Evolutionary conservation across 345 rosid genomes (phyloP), one percentile per base, ranked within the genome.

Genomic region (Moringa oleifera): DNA sequence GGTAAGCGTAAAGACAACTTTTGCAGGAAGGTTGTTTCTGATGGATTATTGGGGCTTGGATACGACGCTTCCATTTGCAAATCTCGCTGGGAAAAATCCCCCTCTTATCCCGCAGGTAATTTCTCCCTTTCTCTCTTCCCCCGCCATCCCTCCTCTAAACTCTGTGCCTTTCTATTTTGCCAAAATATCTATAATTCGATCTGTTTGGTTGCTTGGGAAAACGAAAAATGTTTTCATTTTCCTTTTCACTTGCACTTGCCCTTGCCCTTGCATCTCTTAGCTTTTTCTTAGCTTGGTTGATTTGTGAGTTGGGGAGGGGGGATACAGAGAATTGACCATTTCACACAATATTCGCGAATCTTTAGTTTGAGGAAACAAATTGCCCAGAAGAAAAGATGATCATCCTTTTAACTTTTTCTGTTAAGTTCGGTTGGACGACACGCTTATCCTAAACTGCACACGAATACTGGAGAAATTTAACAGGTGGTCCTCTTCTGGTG

Each of bases 61-160:
- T 86, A 90, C 55, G 88, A 90, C 51, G 84, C 95, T 21, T 79
- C 91, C 15, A 66, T 83, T 50, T 90, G 97, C 86, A 94, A 75
- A 71, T 85, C 95, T 71, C 87, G 82, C 49, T 94, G 97, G 97
- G 99, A 84, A 59, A 88, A 84, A 71, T 69, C 89, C 4, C 69
- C 81, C 58, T 75, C 83, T 33, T 80, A 67, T 72, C 93, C 88
- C 53, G 84, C 97, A 49, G 96, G 98, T 93, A 82, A 46, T 31
- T 18, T 31, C 63, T 68, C 45, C n/a, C n/a, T n/a, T n/a, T n/a
- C n/a, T n/a, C n/a, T n/a, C n/a, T n/a, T n/a, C n/a, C n/a, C n/a
- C n/a, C n/a, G n/a, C n/a, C n/a, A n/a, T n/a, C n/a, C n/a, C n/a
- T n/a, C 59, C 66, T 68, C 28, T 71, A 51, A 28, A 51, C 25